Base-by-base conservation (phyloP, 83 land plant genomes). In the Thuja plicata region DNA sequence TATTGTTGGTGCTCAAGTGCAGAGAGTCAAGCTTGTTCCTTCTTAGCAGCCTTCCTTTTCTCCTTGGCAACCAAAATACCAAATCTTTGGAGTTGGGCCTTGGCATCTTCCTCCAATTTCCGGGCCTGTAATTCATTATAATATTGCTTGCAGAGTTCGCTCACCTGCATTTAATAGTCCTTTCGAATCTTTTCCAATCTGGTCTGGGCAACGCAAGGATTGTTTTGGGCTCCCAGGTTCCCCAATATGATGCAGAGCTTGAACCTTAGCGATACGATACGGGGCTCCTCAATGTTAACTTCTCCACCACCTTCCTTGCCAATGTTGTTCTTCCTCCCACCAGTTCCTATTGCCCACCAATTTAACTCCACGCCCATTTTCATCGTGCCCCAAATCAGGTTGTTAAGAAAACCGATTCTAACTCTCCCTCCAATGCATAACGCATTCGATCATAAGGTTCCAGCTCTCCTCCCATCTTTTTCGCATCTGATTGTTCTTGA, bases 131-230 rank as follows among this genome's bases (percentile, higher is more conserved):
- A 83, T 92, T 96, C 98, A 85, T 89, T 71, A 16, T 88, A 87
- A 90, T 92, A 96, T 78, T 91, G 81, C 92, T 90, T 91, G 87
- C 98, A 91, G 17, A 92, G 43, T 90, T 91, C 90, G 86, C 91
- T 93, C 73, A 95, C 92, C 91, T 94, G 91, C 90, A 88, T 90
- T n/a, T 85, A 93, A 85, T 95, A 96, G 46, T 93, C 91, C n/a
- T 95, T 88, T 87, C 94, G 74, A 15, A 95, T 87, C 84, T 38
- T 41, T 8, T 85, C 94, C 74, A 94, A 89, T 70, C 88, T 89
- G 32, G 71, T 57, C 77, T 93, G 85, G 15, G 95, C 96, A 46
- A 92, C 92, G 84, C 88, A 30, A 4, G 95, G 96, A 50, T 91
- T 57, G 8, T 37, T 34, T 0, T 86, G 30, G 89, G 55, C 32